Conservation (phyloP, 2,329 filamentous ascomycete species). For the Phaeosphaeriaceae sp. region DNA sequence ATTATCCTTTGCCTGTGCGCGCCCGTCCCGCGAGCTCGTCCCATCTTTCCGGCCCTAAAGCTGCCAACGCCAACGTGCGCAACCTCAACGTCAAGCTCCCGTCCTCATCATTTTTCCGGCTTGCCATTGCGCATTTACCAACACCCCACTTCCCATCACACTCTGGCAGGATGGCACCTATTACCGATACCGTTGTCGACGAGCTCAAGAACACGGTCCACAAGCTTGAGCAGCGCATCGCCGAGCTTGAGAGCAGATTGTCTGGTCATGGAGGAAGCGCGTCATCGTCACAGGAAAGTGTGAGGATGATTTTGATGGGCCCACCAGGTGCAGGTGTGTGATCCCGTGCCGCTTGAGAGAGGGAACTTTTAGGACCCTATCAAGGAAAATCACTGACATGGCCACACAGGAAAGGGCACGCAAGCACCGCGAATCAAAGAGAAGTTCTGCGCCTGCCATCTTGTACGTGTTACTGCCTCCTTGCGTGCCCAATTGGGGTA, state of each 20-base stretch:
- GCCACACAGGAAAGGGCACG: constrained; percentile 87
- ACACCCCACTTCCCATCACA: constrained; percentile 19
- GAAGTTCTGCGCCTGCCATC: constrained; percentile 94
- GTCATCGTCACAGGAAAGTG: constrained; percentile 61
- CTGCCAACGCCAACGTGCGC: constrained; percentile 12
- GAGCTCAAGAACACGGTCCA: constrained; percentile 83
- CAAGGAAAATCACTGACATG: constrained; percentile 31
- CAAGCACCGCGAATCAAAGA: constrained; percentile 98
- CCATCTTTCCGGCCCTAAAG: constrained; percentile 12
- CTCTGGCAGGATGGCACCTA: constrained; percentile 75
- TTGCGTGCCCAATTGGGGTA: neutral
- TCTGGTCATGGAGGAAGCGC: constrained; percentile 44
- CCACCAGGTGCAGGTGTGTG: constrained; percentile 92
- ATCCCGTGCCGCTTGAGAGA: too few species aligned
- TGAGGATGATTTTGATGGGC: constrained; percentile 98
- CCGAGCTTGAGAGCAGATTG: constrained; percentile 79
- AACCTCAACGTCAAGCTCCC: constrained; percentile 11
- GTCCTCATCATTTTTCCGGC: constrained; percentile 20
- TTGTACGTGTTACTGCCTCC: constrained; percentile 65
- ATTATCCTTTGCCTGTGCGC: neutral
- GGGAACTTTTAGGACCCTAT: too few species aligned
- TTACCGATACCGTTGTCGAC: constrained; percentile 80
- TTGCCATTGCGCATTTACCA: constrained; percentile 29
- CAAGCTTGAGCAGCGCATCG: constrained; percentile 84
- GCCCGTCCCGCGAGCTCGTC: constrained; percentile 7